Conservation (phyloP, 768 basidiomycete genomes). For the Tylopilus balloui region DNA sequence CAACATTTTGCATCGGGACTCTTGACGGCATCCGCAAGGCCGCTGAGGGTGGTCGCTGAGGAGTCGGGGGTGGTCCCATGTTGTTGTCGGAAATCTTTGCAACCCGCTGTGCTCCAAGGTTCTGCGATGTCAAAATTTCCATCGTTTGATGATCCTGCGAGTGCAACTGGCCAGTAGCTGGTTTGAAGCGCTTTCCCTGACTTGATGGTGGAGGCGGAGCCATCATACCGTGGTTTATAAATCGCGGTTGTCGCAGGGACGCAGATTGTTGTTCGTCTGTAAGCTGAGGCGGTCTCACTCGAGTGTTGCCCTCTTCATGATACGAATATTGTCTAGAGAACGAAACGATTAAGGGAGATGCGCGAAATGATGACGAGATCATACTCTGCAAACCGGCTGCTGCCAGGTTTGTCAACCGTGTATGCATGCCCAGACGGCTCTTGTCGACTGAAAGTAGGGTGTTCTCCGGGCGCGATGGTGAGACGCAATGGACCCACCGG, state of each 20-base stretch:
- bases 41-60: slow-evolving; percentile 33
- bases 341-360: slow-evolving; percentile 5
- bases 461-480: slow-evolving; percentile 61
- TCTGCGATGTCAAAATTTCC: slow-evolving; percentile 11
- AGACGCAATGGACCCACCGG: slow-evolving; percentile 61
- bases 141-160: slow-evolving; percentile 8
- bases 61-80: slow-evolving; percentile 56
- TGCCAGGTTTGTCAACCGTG: slow-evolving; percentile 40
- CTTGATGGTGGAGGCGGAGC: slow-evolving; percentile 28
- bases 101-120: slow-evolving; percentile 19
- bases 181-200: slow-evolving; percentile 24
- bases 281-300: slow-evolving; percentile 35
- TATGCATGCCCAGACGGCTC: slow-evolving; percentile 17
- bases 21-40: slow-evolving; percentile 27
- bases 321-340: slow-evolving; percentile 64
- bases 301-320: slow-evolving; percentile 43
- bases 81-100: slow-evolving; percentile 15
- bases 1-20: slow-evolving; percentile 14
- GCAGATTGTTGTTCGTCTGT: slow-evolving; percentile 40
- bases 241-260: slow-evolving; percentile 37
- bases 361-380: slow-evolving; percentile 13
- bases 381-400: slow-evolving; percentile 50
- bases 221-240: slow-evolving; percentile 30
- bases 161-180: slow-evolving; percentile 16
- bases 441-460: slow-evolving; percentile 32